A percentile compares a stretch with the other conserved stretches of the same genome.
phyloP scores from a whole-genome alignment of 1,284 basidiomycete genomes.

The Ustilago curta region DNA sequence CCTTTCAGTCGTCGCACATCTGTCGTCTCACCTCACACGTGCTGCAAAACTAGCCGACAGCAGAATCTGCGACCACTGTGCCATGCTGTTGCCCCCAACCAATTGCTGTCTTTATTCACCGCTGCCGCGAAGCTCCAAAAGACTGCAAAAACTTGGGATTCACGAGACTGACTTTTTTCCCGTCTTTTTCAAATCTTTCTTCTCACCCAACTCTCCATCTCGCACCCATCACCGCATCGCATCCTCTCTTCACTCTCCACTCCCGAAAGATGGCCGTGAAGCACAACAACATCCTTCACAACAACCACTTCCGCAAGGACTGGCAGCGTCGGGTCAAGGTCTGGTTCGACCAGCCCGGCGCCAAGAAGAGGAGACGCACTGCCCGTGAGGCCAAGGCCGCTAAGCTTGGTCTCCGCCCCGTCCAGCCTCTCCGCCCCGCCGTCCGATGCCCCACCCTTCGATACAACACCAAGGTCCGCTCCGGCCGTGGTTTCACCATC shows the following conservation, averaged over 20 bases:
- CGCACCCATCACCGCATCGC: constrained; percentile 9
- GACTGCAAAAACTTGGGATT: constrained; percentile 2
- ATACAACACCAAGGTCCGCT: constrained; percentile 98
- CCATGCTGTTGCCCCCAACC: background rate
- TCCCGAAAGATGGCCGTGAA: constrained; percentile 64
- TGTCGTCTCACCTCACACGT: too few relatives aligned
- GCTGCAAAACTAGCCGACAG: too few relatives aligned
- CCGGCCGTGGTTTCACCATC: constrained; percentile 96
- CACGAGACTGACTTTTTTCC: constrained; percentile 33
- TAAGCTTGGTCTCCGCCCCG: constrained; percentile 89
- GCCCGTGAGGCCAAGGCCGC: constrained; percentile 94
- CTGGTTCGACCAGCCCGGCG: constrained; percentile 99
- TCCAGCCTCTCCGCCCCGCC: constrained; percentile 92
- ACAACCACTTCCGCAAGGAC: constrained; percentile 94
- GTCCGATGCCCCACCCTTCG: constrained; percentile 96
- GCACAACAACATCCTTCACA: constrained; percentile 69
- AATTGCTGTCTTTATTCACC: background rate
- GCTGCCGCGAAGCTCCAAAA: background rate
- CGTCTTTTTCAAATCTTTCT: background rate
- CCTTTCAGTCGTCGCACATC: too few relatives aligned
- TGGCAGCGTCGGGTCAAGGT: constrained; percentile 87
- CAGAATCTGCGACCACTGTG: background rate
- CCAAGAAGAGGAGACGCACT: constrained; percentile 93
- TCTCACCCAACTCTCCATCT: constrained; percentile 3
- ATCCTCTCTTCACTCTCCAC: background rate